Percentiles rank a stretch among this genome's conserved stretches.
phyloP scores from a whole-genome alignment of 2,329 filamentous ascomycete species.

The Lachnellula suecica region DNA sequence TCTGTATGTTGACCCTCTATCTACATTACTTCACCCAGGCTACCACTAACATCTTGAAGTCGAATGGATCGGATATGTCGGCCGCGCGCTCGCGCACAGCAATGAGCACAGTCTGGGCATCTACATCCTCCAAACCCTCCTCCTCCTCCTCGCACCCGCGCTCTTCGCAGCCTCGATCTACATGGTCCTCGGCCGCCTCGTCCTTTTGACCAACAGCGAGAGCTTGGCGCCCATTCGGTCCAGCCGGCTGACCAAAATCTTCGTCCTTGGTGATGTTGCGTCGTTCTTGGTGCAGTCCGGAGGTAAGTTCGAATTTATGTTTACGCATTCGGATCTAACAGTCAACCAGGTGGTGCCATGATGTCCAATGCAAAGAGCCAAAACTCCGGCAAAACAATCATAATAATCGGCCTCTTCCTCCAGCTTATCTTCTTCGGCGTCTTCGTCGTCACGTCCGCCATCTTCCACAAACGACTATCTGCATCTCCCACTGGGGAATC shows the following conservation, averaged over 20 bases:
- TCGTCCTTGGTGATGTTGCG: constrained; percentile 44
- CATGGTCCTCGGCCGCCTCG: constrained; percentile 41
- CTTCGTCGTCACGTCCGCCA: constrained; percentile 37
- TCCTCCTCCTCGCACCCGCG: constrained; percentile 39
- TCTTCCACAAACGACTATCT: constrained; percentile 20
- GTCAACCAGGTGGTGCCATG: constrained; percentile 20
- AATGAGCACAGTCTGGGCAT: constrained; percentile 27
- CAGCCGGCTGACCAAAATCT: constrained; percentile 42
- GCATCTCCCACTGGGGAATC: constrained; percentile 8
- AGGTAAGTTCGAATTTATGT: constrained; percentile 28
- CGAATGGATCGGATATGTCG: constrained; percentile 39
- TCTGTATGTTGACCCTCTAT: constrained; percentile 24
- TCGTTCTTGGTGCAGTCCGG: constrained; percentile 42
- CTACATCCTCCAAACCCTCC: constrained; percentile 37
- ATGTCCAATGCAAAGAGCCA: constrained; percentile 21
- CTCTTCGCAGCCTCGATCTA: constrained; percentile 41
- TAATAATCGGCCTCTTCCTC: constrained; percentile 46
- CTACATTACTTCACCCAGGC: background rate
- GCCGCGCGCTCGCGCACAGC: constrained; percentile 24
- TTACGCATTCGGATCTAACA: background rate
- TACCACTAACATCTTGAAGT: constrained; percentile 34
- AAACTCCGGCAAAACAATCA: constrained; percentile 38
- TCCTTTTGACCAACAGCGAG: constrained; percentile 36
- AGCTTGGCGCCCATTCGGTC: constrained; percentile 34
- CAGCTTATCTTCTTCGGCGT: constrained; percentile 52